Base-by-base conservation (phyloP, 176 grass and related monocot genomes). In the Paspalum vaginatum region DNA sequence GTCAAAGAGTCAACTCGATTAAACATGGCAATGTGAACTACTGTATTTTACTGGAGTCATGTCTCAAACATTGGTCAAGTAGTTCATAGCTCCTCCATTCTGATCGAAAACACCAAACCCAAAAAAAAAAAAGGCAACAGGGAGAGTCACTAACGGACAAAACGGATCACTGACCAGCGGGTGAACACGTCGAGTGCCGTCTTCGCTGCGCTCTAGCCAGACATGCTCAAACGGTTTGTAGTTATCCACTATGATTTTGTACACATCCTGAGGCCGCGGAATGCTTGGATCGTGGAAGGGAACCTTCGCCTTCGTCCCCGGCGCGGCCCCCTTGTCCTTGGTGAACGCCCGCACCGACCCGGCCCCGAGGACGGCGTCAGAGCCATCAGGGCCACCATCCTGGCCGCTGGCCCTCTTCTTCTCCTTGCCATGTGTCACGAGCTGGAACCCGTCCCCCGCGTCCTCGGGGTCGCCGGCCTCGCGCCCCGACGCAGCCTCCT, bases 191-290 rank as follows among this genome's bases (percentile, higher is more conserved):
- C 87, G 42, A 44, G 75, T 83, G 52, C 88, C 92, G 67, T 98
- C 96, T 4, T 86, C 64, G 65, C 71, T 91, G 62, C 71, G 84
- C 61, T 93, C 92, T 5, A 98, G 86, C 92, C 96, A 98, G 49
- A 98, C 90, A 86, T 98, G 96, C 42, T 93, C 62, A 78, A 98
- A 98, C 4, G 96, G 96, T 8, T 93, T 93, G 40, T 68, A 83
- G 85, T 98, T 98, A 75, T 98, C 89, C 55, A 93, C 96, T 16
- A 70, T 80, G 68, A 98, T 93, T 5, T 79, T 78, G 87, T 95
- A 98, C 61, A 87, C 81, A 12, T 88, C 88, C 56, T 98, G 96
- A 8, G 96, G 96, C 18, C 96, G 90, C 46, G 70, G 90, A 15
- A 98, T 95, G 81, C 75, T 91, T 0, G 92, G 92, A 78, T 93